Percentiles rank a stretch among this genome's conserved stretches.
These are phyloP conservation scores for Leccinum variabile DNA, from an alignment of 1,284 basidiomycete species.

Conservation along the genomic window DNA sequence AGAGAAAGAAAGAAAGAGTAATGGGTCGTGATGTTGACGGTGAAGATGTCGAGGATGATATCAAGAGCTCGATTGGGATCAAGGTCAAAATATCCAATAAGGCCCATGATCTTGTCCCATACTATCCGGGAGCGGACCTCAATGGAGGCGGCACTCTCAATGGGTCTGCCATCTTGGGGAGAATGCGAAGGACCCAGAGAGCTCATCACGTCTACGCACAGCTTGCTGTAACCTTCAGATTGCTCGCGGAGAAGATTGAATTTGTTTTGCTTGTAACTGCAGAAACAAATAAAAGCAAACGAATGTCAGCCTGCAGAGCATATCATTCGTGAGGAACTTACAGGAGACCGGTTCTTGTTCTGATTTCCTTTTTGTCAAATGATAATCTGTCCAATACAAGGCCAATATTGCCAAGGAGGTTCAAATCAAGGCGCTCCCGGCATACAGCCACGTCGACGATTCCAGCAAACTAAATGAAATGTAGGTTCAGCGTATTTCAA, in stretches of 20 bases:
- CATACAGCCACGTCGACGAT: constrained; percentile 60
- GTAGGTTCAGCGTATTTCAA: constrained; percentile 5
- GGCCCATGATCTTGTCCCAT: constrained; percentile 85
- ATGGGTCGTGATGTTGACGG: constrained; percentile 79
- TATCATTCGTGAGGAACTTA: constrained; percentile 42
- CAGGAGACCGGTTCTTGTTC: constrained; percentile 77
- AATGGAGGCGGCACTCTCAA: constrained; percentile 56
- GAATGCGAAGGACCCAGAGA: constrained; percentile 75
- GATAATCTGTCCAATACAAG: constrained; percentile 61
- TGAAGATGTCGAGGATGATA: constrained; percentile 90
- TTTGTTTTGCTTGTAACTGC: constrained; percentile 96
- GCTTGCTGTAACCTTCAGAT: constrained; percentile 94
- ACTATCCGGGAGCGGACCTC: constrained; percentile 68
- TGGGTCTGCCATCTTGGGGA: constrained; percentile 55
- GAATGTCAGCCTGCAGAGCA: constrained; percentile 10
- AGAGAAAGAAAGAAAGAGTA: constrained; percentile 92
- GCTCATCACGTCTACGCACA: constrained; percentile 82
- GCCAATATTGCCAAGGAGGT: constrained; percentile 58
- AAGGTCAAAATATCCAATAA: constrained; percentile 95
- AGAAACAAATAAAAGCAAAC: constrained; percentile 7
- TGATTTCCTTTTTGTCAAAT: constrained; percentile 74
- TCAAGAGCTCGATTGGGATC: constrained; percentile 95
- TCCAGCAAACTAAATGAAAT: constrained; percentile 31
- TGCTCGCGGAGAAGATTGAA: constrained; percentile 97
- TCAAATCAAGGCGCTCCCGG: constrained; percentile 70